Conservation (phyloP, 208 protist species). For the Herpetomonas muscarum region DNA sequence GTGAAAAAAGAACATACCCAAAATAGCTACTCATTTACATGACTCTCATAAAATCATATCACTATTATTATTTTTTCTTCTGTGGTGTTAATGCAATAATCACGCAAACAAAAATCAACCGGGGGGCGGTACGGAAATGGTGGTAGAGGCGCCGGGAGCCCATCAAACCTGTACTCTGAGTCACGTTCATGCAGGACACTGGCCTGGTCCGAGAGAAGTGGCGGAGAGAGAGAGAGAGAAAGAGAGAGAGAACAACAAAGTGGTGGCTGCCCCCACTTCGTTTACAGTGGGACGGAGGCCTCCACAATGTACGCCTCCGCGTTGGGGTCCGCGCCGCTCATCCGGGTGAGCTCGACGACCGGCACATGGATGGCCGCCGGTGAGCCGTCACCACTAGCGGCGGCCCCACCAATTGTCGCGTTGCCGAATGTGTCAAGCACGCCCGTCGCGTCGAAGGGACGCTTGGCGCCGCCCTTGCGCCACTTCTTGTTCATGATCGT, state of each 20-base stretch:
- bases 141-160: no score
- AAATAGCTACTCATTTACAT: no score
- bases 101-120: no score
- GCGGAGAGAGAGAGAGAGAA: neutral
- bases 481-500: slow-evolving; percentile 85
- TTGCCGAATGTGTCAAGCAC: slow-evolving; percentile 23
- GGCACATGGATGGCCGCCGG: slow-evolving; percentile 5
- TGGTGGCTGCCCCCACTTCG: no score
- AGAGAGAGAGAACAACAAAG: slow-evolving; percentile 1
- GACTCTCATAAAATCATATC: no score
- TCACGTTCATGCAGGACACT: no score
- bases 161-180: no score
- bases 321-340: slow-evolving; percentile 10
- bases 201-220: no score
- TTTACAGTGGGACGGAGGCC: slow-evolving; percentile 20
- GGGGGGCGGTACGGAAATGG: no score
- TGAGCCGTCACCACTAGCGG: neutral
- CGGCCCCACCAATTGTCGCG: slow-evolving; percentile 2
- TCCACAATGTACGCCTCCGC: slow-evolving; percentile 28
- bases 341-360: slow-evolving; percentile 26
- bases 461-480: slow-evolving; percentile 19
- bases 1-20: no score
- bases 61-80: no score
- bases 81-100: no score
- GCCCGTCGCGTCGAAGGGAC: slow-evolving; percentile 35